Conservation (phyloP, 768 basidiomycete genomes). For the Auriculariales sp. region DNA sequence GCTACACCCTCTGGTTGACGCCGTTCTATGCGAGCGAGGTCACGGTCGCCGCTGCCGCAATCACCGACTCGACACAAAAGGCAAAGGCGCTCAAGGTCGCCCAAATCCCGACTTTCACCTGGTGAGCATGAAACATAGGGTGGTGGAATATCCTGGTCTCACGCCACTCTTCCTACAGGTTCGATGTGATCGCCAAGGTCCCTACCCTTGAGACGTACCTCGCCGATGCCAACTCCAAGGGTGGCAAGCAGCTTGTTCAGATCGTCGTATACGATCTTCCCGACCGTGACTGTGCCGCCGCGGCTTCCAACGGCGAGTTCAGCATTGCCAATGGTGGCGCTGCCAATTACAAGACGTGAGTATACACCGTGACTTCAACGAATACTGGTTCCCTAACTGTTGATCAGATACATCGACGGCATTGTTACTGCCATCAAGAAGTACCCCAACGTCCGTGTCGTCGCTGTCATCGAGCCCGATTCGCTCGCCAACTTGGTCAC, state of each 20-base stretch:
- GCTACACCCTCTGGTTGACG: conserved; percentile 35
- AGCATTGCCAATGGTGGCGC: conserved; percentile 40
- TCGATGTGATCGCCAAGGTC: conserved; percentile 41
- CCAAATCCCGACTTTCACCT: conserved; percentile 28
- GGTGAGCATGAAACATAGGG: neutral
- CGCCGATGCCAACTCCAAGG: conserved; percentile 35
- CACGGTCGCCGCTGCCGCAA: conserved; percentile 29
- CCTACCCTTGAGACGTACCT: conserved; percentile 41
- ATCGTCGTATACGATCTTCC: conserved; percentile 39
- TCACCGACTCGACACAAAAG: conserved; percentile 32
- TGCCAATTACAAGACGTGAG: conserved; percentile 36
- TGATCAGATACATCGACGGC: conserved; percentile 52
- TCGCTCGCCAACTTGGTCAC: conserved; percentile 56
- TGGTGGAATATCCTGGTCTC: neutral
- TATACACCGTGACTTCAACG: no score
- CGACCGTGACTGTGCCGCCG: conserved; percentile 51
- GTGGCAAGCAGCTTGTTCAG: conserved; percentile 29
- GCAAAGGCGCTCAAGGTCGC: conserved; percentile 39
- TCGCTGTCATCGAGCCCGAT: conserved; percentile 54
- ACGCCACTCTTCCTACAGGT: conserved; percentile 35
- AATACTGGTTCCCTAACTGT: no score
- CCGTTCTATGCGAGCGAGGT: conserved; percentile 46
- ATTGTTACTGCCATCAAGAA: conserved; percentile 42
- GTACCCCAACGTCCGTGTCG: conserved; percentile 45
- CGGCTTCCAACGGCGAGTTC: conserved; percentile 55